These are phyloP conservation scores for Trametes versicolor DNA, from an alignment of 1,284 basidiomycete genomes.

Conservation along the genomic window DNA sequence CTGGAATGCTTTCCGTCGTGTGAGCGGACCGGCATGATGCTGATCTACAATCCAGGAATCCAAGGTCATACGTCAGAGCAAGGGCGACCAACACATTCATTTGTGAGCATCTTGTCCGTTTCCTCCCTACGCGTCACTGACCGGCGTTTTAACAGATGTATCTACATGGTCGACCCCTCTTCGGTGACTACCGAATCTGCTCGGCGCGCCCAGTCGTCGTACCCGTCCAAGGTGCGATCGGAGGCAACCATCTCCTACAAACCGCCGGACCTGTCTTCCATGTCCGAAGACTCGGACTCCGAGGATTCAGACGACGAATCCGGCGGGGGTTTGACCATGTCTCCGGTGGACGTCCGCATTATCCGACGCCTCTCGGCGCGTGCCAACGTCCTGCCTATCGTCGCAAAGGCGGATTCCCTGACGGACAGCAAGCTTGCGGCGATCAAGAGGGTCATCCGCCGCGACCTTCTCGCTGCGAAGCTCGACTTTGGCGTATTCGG, in stretches of 20 bases:
- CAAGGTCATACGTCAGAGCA: slow-evolving; percentile 84
- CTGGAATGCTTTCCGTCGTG: slow-evolving; percentile 7
- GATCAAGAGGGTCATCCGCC: slow-evolving; percentile 73
- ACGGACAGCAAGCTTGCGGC: slow-evolving; percentile 75
- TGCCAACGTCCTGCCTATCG: slow-evolving; percentile 80
- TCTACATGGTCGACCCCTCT: slow-evolving; percentile 83
- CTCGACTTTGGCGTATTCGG: slow-evolving; percentile 80
- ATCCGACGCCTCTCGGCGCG: slow-evolving; percentile 76
- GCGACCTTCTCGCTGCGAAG: slow-evolving; percentile 67
- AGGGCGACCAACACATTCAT: slow-evolving; percentile 86
- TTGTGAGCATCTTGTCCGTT: slow-evolving; percentile 60
- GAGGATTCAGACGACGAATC: slow-evolving; percentile 61
- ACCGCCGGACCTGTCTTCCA: slow-evolving; percentile 57
- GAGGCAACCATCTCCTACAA: slow-evolving; percentile 65
- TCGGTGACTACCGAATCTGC: slow-evolving; percentile 66
- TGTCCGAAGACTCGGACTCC: slow-evolving; percentile 57
- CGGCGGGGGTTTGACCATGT: slow-evolving; percentile 63
- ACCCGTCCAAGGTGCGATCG: slow-evolving; percentile 64
- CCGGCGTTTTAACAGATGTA: slow-evolving; percentile 58
- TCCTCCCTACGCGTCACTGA: slow-evolving; percentile 11
- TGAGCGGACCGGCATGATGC: slow-evolving; percentile 10
- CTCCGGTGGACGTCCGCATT: slow-evolving; percentile 79
- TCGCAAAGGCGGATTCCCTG: slow-evolving; percentile 79
- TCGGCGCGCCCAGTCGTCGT: slow-evolving; percentile 56
- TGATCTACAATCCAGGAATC: slow-evolving; percentile 65